These are phyloP conservation scores for Fusarium circinatum DNA, from an alignment of 2,329 filamentous ascomycete species.

Conservation along the genomic window DNA sequence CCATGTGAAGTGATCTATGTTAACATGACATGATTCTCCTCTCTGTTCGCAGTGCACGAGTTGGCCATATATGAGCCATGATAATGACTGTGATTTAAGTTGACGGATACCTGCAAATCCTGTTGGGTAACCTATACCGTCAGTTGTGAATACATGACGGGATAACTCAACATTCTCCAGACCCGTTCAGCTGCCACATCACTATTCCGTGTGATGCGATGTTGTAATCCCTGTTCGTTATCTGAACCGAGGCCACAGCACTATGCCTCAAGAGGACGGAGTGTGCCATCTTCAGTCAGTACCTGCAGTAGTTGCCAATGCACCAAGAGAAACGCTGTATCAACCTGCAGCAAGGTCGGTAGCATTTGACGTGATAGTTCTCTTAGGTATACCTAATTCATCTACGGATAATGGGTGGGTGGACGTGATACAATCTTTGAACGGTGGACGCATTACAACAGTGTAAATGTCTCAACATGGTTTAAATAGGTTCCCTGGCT, in stretches of 20 bases:
- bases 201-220: neutral
- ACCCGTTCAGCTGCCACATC: neutral
- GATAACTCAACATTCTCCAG: neutral
- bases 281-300: slow-evolving; percentile 11
- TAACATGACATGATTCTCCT: neutral
- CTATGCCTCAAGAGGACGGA: slow-evolving; percentile 17
- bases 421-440: neutral
- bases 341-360: slow-evolving; percentile 8
- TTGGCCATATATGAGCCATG: neutral
- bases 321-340: slow-evolving; percentile 3
- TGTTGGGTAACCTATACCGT: neutral
- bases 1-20: neutral
- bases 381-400: neutral
- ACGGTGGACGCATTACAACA: neutral
- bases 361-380: neutral
- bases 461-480: neutral
- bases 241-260: neutral
- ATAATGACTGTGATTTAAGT: neutral
- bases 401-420: neutral
- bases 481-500: neutral
- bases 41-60: neutral
- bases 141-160: neutral
- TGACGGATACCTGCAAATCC: neutral
- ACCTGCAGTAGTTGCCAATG: slow-evolving; percentile 31
- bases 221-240: neutral